Evolutionary conservation across 1,284 basidiomycete genomes (phyloP), one percentile per base, ranked within the genome.

Genomic region (Taiwanofungus camphoratus): DNA sequence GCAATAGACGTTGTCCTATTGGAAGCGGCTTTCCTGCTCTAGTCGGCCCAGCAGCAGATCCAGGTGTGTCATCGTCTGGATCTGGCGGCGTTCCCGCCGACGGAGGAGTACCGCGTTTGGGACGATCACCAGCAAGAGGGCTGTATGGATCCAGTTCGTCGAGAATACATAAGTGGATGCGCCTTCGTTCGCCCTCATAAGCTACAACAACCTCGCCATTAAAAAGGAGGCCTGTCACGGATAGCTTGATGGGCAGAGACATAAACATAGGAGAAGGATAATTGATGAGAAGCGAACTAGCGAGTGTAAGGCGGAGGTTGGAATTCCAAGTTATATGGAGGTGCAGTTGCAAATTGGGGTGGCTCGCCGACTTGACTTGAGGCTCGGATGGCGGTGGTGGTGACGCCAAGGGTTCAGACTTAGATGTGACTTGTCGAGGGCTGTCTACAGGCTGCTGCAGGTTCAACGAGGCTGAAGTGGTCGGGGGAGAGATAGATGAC

Each of bases 261-360:
- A 99, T 97, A 73, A 99, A 98, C 57, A 87, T 79, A 0, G 86
- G 81, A 0, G 89, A 89, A 1, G 95, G 94, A 62, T 98, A 96
- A 68, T 98, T 97, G 63, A 99, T 93, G 51, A 93, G 79, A 15
- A 99, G 76, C 8, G 89, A 92, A 0, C 95, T 98, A n/a, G 84
- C 81, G 50, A 99, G 74, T 2, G 87, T 88, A 52, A 90, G 70
- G 16, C 87, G 84, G 3, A 90, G 68, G 61, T 90, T 79, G 11
- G 87, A 87, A 44, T 82, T 74, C 82, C 86, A 87, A 36, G 76
- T 74, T 32, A 89, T 68, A 57, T 82, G 79, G 4, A 90, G 66
- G 57, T 90, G 87, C 16, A 88, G 60, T 58, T 89, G 87, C 23
- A 90, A 65, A 63, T 87, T 84, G 3, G 86, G 84, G 42, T 76